Percentiles rank a stretch among this genome's conserved stretches.
Conservation (phyloP, 2,329 filamentous ascomycete genomes). For the Ploettnerulaceae sp. region DNA sequence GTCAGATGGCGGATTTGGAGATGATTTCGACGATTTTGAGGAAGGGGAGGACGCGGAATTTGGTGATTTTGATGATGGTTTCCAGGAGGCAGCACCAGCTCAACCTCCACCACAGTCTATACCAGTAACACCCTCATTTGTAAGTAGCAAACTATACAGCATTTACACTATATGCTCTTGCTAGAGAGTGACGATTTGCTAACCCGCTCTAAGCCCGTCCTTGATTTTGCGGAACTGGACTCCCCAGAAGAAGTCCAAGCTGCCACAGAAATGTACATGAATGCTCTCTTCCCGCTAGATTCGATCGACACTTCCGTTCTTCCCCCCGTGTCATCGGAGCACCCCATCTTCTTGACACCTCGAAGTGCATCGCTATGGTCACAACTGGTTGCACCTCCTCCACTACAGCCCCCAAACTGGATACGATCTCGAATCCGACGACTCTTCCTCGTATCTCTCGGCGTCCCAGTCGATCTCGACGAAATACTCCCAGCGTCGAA, state of each 20-base stretch:
- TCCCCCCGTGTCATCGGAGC: slow-evolving; percentile 40
- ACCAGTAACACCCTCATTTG: slow-evolving; percentile 37
- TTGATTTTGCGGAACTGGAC: slow-evolving; percentile 60
- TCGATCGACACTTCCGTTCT: slow-evolving; percentile 47
- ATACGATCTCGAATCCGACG: slow-evolving; percentile 92
- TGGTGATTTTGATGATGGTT: slow-evolving; percentile 56
- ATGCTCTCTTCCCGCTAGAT: slow-evolving; percentile 58
- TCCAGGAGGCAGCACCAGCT: slow-evolving; percentile 51
- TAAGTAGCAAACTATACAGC: slow-evolving; percentile 37
- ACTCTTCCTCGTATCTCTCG: slow-evolving; percentile 90
- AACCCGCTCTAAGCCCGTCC: slow-evolving; percentile 50
- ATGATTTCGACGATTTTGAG: slow-evolving; percentile 68
- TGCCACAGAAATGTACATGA: slow-evolving; percentile 61
- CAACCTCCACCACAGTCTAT: slow-evolving; percentile 34
- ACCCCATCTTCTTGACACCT: slow-evolving; percentile 74
- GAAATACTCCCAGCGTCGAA: slow-evolving; percentile 96
- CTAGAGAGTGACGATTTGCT: slow-evolving; percentile 23
- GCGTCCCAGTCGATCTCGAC: slow-evolving; percentile 92
- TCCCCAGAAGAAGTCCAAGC: slow-evolving; percentile 54
- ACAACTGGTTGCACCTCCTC: slow-evolving; percentile 89
- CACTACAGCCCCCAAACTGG: slow-evolving; percentile 95
- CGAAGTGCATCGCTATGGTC: slow-evolving; percentile 91
- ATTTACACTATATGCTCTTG: slow-evolving; percentile 13
- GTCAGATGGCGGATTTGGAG: slow-evolving; percentile 48
- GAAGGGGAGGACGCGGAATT: slow-evolving; percentile 47